Evolutionary conservation across 352 stramenopile genomes (phyloP), one percentile per base, ranked within the genome.

Genomic region (Phytophthora europaea): DNA sequence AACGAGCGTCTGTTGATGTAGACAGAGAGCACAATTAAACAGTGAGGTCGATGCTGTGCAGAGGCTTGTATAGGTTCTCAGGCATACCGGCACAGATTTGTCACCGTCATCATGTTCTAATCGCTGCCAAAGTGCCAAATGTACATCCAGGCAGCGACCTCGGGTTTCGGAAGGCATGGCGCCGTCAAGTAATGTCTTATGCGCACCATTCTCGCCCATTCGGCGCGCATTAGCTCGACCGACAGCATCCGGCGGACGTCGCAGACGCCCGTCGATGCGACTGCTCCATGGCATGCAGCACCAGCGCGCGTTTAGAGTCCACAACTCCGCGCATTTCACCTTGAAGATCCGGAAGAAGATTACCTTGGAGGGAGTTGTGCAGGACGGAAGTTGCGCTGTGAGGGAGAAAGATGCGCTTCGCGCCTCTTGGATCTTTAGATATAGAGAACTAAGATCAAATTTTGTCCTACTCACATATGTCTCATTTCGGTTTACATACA

Each of bases 91-190:
- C 28, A 59, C 5, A 59, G 16, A 47, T 31, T 45, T 10, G 52
- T 59, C 13, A 59, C 15, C 7, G 6, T 43, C 16, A 59, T 59
- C 5, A 59, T 28, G 52, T 59, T 59, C 31, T 59, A 13, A 18
- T 59, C 52, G 15, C 26, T 28, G 5, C 52, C 52, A n/a, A 59
- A 59, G 28, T 26, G 18, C 52, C 52, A 59, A 15, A 47, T 43
- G 31, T 47, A 59, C 52, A 59, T 59, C 52, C 52, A 59, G 3
- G 52, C 12, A 5, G 52, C 52, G 6, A 59, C 28, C 15, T 45
- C 52, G 8, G 31, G 52, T 6, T 28, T 43, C 7, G 52, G 52
- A 10, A 59, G 26, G 16, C 28, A 43, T 0, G 12, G 15, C 2
- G 18, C 52, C 31, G 15, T 59, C 31, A 47, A 10, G 52, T 59